A percentile compares a stretch with the other conserved stretches of the same genome.
Conservation (phyloP, 768 basidiomycete genomes). For the Porpolomopsis calyptriformis region DNA sequence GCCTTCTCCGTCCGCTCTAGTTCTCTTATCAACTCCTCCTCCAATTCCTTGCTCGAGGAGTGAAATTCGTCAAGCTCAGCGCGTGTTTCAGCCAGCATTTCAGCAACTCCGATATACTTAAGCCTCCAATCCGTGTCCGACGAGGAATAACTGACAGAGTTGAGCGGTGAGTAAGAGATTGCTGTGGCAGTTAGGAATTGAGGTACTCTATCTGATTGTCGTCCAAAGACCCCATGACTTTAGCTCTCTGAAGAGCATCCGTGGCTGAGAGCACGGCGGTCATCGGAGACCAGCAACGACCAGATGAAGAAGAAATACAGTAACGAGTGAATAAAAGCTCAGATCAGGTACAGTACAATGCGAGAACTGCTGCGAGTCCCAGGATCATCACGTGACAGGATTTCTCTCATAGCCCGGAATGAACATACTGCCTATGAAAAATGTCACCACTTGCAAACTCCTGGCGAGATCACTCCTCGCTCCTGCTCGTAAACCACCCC, state of each 20-base stretch:
- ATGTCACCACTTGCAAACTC: no score
- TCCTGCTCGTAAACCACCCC: no score
- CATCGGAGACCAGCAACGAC: conserved; percentile 24
- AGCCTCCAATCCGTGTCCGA: conserved; percentile 59
- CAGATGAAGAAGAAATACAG: not conserved
- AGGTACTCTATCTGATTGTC: conserved; percentile 51
- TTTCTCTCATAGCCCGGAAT: no score
- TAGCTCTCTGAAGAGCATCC: conserved; percentile 49
- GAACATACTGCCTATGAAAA: no score
- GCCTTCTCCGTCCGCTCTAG: conserved; percentile 79
- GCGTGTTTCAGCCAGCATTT: conserved; percentile 77
- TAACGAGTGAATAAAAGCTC: no score
- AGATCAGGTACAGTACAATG: no score
- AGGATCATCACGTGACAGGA: no score
- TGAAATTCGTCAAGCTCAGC: conserved; percentile 83
- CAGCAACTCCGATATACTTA: conserved; percentile 73
- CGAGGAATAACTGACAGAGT: conserved; percentile 38
- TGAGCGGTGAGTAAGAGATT: conserved; percentile 9
- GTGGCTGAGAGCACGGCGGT: conserved; percentile 55
- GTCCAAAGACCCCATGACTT: conserved; percentile 48
- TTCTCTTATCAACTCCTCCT: conserved; percentile 88
- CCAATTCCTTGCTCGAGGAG: conserved; percentile 79
- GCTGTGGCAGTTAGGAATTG: conserved; percentile 12
- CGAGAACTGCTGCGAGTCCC: no score
- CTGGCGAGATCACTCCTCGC: no score